These are phyloP conservation scores for Zalerion maritima DNA, from an alignment of 495 filamentous ascomycete species.

Conservation along the genomic window DNA sequence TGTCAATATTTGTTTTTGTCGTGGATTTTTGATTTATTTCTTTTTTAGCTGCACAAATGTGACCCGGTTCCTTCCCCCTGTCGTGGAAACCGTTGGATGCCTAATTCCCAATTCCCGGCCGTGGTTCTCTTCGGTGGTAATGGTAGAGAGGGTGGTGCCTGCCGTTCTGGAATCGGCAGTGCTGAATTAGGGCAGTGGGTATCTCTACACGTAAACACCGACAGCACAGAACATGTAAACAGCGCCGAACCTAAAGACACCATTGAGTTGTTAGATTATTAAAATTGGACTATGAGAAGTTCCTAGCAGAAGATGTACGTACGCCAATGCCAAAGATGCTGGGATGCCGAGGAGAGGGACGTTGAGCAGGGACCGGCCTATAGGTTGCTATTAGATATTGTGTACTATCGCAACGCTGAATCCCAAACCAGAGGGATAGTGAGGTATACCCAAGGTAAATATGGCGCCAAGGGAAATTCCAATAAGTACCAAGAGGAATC, in stretches of 20 bases:
- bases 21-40: too few relatives aligned
- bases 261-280: conserved; percentile 11
- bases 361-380: conserved; percentile 76
- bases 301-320: conserved; percentile 18
- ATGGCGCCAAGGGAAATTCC: conserved; percentile 52
- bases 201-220: conserved; percentile 87
- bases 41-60: too few relatives aligned
- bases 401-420: conserved; percentile 3
- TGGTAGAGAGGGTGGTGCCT: too few relatives aligned
- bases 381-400: conserved; percentile 3
- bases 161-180: too few relatives aligned
- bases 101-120: too few relatives aligned
- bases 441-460: conserved; percentile 61
- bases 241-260: conserved; percentile 91
- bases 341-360: conserved; percentile 70
- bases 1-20: too few relatives aligned
- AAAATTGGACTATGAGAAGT: conserved; percentile 6
- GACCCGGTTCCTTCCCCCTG: too few relatives aligned
- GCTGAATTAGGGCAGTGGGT: too few relatives aligned
- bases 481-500: conserved; percentile 57
- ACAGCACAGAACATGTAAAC: conserved; percentile 98
- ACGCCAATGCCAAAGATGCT: conserved; percentile 83
- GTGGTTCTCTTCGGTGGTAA: too few relatives aligned
- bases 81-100: too few relatives aligned
- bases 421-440: conserved; percentile 1